These are phyloP conservation scores for Hemisphaericaspora subhashii DNA, from an alignment of 1,139 yeast genomes.

Conservation along the genomic window DNA sequence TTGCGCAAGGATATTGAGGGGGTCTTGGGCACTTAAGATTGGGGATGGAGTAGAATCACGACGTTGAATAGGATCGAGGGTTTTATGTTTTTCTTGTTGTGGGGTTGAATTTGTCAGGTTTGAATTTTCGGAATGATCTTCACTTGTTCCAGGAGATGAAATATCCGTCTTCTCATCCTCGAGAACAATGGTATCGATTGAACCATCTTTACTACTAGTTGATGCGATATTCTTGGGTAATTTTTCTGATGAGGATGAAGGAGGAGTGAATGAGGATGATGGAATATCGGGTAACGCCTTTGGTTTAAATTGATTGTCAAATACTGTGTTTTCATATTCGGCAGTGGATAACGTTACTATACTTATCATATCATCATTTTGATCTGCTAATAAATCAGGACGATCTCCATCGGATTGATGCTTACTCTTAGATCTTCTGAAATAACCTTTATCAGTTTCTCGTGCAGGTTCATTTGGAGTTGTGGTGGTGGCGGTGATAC, in stretches of 20 bases:
- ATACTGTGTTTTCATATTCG: constrained; percentile 55
- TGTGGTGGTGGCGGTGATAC: no score
- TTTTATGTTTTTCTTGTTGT: background rate
- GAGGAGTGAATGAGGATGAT: constrained; percentile 9
- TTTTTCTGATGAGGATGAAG: constrained; percentile 7
- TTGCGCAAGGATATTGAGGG: background rate
- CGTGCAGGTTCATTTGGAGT: background rate
- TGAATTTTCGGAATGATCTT: background rate
- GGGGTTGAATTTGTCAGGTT: background rate
- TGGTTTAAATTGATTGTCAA: constrained; percentile 47
- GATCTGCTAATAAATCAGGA: background rate
- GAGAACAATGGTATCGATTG: constrained; percentile 6
- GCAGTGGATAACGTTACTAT: constrained; percentile 49
- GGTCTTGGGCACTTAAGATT: background rate
- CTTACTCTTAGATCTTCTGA: background rate
- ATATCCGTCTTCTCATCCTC: constrained; percentile 3
- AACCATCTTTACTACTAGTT: constrained; percentile 4
- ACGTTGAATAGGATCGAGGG: background rate
- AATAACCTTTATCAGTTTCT: background rate
- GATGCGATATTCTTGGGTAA: background rate
- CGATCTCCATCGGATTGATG: background rate
- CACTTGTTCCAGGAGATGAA: background rate
- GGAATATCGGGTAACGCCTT: constrained; percentile 33
- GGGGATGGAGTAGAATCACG: background rate
- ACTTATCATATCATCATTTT: constrained; percentile 33